Conservation (phyloP, 2,329 filamentous ascomycete genomes). For the Trichophyton simii region DNA sequence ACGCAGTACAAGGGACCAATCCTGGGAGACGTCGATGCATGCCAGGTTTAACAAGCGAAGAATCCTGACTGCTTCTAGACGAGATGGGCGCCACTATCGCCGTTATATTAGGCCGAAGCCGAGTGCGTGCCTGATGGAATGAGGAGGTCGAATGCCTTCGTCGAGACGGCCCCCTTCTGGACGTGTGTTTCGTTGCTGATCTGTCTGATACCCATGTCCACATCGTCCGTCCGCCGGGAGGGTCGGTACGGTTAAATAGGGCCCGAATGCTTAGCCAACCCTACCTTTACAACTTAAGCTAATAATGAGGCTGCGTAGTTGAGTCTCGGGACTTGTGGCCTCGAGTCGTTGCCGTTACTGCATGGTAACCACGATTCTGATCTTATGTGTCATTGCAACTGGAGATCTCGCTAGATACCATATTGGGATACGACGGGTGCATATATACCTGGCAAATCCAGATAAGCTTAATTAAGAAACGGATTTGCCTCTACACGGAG, state of each 20-base stretch:
- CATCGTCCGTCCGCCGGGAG: not conserved
- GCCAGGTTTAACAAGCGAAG: not conserved
- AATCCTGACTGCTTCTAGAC: not conserved
- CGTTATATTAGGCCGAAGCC: not conserved
- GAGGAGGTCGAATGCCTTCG: not conserved
- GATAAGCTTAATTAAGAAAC: not conserved
- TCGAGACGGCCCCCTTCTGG: not conserved
- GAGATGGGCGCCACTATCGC: not conserved
- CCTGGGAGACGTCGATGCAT: not conserved
- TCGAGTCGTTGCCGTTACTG: not conserved
- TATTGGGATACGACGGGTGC: not conserved
- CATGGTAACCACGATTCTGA: not conserved
- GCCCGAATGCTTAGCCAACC: not conserved
- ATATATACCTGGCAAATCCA: not conserved
- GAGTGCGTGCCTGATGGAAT: not conserved
- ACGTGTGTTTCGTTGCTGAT: not conserved
- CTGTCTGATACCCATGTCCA: not conserved
- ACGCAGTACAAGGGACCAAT: not conserved
- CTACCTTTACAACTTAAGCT: not conserved
- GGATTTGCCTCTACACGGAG: no score
- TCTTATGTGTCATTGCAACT: not conserved
- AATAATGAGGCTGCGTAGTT: not conserved
- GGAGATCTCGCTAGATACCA: not conserved
- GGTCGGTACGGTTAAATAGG: slow-evolving; percentile 2
- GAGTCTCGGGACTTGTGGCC: not conserved